These are phyloP conservation scores for Beta vulgaris DNA, from an alignment of 148 eudicot species.

Conservation along the genomic window DNA sequence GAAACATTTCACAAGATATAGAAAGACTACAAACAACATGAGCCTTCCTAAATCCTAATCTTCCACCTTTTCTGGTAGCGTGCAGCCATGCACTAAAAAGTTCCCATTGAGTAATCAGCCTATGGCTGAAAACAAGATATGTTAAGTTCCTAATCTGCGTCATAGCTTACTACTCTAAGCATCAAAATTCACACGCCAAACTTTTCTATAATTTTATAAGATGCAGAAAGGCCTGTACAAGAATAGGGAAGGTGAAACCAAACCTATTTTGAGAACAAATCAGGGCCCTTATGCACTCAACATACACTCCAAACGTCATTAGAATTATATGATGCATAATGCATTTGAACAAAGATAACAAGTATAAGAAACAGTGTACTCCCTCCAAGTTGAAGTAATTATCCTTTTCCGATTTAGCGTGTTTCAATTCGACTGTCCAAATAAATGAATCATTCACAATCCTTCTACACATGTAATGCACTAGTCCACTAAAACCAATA, in stretches of 20 bases:
- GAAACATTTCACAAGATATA: not conserved
- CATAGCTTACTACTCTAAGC: not conserved
- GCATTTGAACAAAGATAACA: not conserved
- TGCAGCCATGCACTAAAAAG: not conserved
- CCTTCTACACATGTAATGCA: not conserved
- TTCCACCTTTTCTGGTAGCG: not conserved
- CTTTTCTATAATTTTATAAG: not conserved
- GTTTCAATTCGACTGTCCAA: not conserved
- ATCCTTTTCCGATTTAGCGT: not conserved
- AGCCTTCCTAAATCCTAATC: not conserved
- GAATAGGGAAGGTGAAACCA: not conserved
- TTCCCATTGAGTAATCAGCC: not conserved
- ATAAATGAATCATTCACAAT: too few relatives aligned
- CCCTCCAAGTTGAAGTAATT: not conserved
- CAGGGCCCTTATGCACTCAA: not conserved
- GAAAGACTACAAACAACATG: not conserved
- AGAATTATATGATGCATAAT: not conserved
- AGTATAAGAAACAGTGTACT: not conserved
- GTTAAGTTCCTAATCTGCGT: not conserved
- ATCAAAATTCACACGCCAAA: not conserved
- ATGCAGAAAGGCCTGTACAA: not conserved
- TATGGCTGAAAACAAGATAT: not conserved
- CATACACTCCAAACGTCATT: not conserved
- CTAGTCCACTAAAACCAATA: not conserved
- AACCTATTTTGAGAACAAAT: not conserved